Conservation (phyloP, 805 yeast species). For the Spathaspora arborariae region DNA sequence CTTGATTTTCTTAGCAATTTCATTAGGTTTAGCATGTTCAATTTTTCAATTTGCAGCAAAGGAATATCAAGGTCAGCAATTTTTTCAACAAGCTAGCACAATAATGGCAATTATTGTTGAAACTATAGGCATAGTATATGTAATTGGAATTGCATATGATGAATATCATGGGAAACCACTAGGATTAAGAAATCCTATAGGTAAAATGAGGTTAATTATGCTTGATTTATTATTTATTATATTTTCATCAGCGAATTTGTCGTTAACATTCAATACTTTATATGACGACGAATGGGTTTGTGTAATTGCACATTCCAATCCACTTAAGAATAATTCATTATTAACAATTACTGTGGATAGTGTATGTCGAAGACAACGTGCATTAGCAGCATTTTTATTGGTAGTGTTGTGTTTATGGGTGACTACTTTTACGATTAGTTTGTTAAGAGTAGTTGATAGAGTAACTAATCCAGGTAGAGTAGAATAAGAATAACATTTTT, state of each 20-base stretch:
- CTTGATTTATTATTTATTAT: slow-evolving; percentile 85
- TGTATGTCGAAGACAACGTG: slow-evolving; percentile 76
- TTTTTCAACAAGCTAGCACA: slow-evolving; percentile 81
- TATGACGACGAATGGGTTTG: slow-evolving; percentile 83
- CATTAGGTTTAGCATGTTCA: slow-evolving; percentile 68
- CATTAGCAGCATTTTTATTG: slow-evolving; percentile 75
- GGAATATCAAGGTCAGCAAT: slow-evolving; percentile 28
- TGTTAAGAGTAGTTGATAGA: slow-evolving; percentile 74
- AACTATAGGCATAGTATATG: slow-evolving; percentile 69
- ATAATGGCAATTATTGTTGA: slow-evolving; percentile 90
- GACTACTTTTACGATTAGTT: slow-evolving; percentile 75
- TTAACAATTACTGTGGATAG: slow-evolving; percentile 30
- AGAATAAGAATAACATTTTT: not conserved
- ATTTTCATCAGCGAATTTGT: slow-evolving; percentile 81
- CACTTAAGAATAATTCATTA: slow-evolving; percentile 14
- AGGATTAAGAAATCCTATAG: slow-evolving; percentile 81
- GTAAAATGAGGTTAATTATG: slow-evolving; percentile 76
- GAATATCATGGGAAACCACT: slow-evolving; percentile 90
- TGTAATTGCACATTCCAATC: slow-evolving; percentile 3
- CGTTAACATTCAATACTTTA: slow-evolving; percentile 80
- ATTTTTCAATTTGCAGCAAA: slow-evolving; percentile 43
- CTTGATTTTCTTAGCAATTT: slow-evolving; percentile 53
- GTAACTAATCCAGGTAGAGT: slow-evolving; percentile 23
- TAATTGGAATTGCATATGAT: slow-evolving; percentile 80
- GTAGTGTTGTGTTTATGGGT: slow-evolving; percentile 80